phyloP scores from a whole-genome alignment of 108 stramenopile genomes.

The Cyclostephanos invisitatus region DNA sequence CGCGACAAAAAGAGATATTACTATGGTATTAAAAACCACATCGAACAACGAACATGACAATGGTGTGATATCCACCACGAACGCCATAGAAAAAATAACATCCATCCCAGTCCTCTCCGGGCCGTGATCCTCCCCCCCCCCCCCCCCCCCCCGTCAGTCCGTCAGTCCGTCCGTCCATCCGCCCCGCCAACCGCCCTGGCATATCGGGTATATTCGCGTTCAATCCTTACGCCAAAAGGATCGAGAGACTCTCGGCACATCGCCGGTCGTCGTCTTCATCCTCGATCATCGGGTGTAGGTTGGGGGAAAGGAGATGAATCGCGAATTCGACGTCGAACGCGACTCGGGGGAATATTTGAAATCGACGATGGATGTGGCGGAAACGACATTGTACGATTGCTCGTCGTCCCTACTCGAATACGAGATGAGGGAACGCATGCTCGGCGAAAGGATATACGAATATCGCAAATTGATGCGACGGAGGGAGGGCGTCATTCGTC shows the following conservation, averaged over 20 bases:
- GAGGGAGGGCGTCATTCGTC: constrained; percentile 2
- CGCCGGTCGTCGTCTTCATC: too few species aligned
- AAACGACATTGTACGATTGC: constrained; percentile 19
- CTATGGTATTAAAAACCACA: too few species aligned
- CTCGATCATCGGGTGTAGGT: background rate
- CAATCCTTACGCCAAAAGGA: too few species aligned
- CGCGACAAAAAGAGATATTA: too few species aligned
- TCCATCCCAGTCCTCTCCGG: too few species aligned
- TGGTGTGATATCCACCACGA: too few species aligned
- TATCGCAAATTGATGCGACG: constrained; percentile 14
- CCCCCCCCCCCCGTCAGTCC: too few species aligned
- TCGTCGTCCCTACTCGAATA: constrained; percentile 12
- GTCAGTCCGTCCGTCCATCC: background rate
- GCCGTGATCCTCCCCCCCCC: too few species aligned
- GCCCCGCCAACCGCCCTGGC: background rate
- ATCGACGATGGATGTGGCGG: constrained; percentile 6
- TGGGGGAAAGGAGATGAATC: background rate
- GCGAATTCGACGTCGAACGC: background rate
- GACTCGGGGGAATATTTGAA: background rate
- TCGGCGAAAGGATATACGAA: constrained; percentile 3
- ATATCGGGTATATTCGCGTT: too few species aligned
- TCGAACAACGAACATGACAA: background rate
- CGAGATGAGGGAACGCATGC: constrained; percentile 24
- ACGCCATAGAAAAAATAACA: too few species aligned
- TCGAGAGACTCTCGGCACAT: too few species aligned